Conservation (phyloP, 2,329 filamentous ascomycete species). For the Ceratocystis cubensis region DNA sequence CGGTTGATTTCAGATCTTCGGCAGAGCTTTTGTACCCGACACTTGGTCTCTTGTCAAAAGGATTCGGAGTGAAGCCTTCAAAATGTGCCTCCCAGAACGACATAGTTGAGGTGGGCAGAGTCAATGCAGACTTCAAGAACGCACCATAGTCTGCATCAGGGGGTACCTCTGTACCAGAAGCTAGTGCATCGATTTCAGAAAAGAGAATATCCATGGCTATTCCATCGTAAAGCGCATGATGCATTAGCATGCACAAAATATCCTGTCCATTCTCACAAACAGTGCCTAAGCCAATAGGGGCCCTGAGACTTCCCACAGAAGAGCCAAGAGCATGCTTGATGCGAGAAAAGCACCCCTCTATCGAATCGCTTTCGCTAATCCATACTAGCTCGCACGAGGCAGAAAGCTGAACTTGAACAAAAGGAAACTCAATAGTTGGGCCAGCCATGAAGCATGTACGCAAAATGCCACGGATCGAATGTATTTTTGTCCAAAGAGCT, state of each 20-base stretch:
- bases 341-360: conserved; percentile 30
- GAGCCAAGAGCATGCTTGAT: conserved; percentile 32
- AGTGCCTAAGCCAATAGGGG: conserved; percentile 36
- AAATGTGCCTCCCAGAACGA: conserved; percentile 50
- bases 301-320: conserved; percentile 34
- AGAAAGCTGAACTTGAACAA: conserved; percentile 58
- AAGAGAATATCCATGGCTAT: conserved; percentile 60
- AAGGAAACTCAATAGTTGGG: conserved; percentile 45
- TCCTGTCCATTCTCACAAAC: conserved; percentile 27
- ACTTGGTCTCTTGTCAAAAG: conserved; percentile 15
- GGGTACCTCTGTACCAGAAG: conserved; percentile 36
- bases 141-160: conserved; percentile 43
- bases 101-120: conserved; percentile 37
- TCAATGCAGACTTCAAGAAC: conserved; percentile 50
- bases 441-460: conserved; percentile 64
- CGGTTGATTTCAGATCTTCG: background rate
- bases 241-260: conserved; percentile 43
- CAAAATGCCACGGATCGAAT: conserved; percentile 59
- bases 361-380: conserved; percentile 27
- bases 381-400: conserved; percentile 33
- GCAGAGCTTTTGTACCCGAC: conserved; percentile 18
- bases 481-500: conserved; percentile 49
- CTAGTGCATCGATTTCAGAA: conserved; percentile 53
- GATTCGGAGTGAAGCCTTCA: conserved; percentile 38
- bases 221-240: conserved; percentile 82